Evolutionary conservation across 331 rosid genomes (phyloP), one percentile per base, ranked within the genome.

Genomic region (Pyracantha coccinea): DNA sequence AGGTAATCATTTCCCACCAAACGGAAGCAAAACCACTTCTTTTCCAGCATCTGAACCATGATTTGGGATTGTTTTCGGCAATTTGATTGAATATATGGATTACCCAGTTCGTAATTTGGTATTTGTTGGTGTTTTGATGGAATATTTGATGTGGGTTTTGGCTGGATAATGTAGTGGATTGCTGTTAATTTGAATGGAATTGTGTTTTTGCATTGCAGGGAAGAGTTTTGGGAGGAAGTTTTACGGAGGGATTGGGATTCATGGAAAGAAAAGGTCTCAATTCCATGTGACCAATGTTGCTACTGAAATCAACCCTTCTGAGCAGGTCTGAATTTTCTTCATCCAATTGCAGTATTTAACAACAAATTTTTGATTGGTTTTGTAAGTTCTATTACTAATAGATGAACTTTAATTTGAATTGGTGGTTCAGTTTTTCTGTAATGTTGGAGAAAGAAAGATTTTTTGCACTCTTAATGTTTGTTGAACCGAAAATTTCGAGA

Each of bases 291-390:
- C 88, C 38, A 91, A 81, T 83, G 97, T 93, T 87, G 96, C 96
- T 67, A 85, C 98, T 80, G 94, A 89, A 82, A 81, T 93, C 45
- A 89, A 83, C 92, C 71, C 96, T 72, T 85, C 85, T 3, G 89
- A 84, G 73, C 89, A 89, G 98, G 98, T 91, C 33, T 50, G 57
- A 28, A 19, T 23, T 19, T 54, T 31, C 71, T 76, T 62, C 15
- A 25, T 9, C 35, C 8, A 55, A 14, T 32, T 71, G 54, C 25
- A 4, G 20, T 53, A 52, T 50, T 71, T 54, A n/a, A 55, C 32
- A 57, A n/a, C 35, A 21, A 70, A 21, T 0, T 55, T 71, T 71
- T 15, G 1, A 29, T 35, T 5, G 35, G n/a, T 19, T 29, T 53
- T 31, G 29, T 20, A 55, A 2, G 4, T 24, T 72, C 9, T 14